phyloP scores from a whole-genome alignment of 257 asterid genomes.

The Sherardia arvensis region DNA sequence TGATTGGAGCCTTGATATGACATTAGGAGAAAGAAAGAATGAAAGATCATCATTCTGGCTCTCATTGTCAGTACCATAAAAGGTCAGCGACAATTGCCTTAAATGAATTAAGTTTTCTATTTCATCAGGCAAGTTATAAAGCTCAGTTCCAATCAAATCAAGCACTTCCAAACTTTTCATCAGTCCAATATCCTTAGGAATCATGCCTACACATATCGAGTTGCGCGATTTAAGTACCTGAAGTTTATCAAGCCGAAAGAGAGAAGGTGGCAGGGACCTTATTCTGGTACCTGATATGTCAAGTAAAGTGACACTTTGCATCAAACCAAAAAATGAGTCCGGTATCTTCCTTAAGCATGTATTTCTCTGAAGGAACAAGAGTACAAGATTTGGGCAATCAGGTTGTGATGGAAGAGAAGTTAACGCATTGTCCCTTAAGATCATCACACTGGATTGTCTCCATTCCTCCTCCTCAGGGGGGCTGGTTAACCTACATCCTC shows the following conservation, averaged over 20 bases:
- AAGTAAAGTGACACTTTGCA: conserved; percentile 14
- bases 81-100: conserved; percentile 18
- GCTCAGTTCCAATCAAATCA: conserved; percentile 25
- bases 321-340: conserved; percentile 13
- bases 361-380: conserved; percentile 26
- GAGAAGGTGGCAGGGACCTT: conserved; percentile 19
- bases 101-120: conserved; percentile 11
- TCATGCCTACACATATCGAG: conserved; percentile 10
- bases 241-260: conserved; percentile 15
- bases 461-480: conserved; percentile 2
- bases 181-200: conserved; percentile 11
- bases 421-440: conserved; percentile 9
- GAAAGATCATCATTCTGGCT: conserved; percentile 14
- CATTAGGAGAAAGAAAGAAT: conserved; percentile 8
- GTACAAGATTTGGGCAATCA: conserved; percentile 1
- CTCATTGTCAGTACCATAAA: conserved; percentile 26
- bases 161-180: conserved; percentile 14
- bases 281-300: conserved; percentile 24
- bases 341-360: conserved; percentile 10
- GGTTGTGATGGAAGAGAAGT: conserved; percentile 12
- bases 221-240: conserved; percentile 17
- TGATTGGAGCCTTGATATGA: conserved; percentile 17
- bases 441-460: conserved; percentile 5
- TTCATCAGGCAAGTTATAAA: conserved; percentile 15
- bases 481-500: background rate